These are phyloP conservation scores for Daedalea quercina DNA, from an alignment of 768 basidiomycete species.

Conservation along the genomic window DNA sequence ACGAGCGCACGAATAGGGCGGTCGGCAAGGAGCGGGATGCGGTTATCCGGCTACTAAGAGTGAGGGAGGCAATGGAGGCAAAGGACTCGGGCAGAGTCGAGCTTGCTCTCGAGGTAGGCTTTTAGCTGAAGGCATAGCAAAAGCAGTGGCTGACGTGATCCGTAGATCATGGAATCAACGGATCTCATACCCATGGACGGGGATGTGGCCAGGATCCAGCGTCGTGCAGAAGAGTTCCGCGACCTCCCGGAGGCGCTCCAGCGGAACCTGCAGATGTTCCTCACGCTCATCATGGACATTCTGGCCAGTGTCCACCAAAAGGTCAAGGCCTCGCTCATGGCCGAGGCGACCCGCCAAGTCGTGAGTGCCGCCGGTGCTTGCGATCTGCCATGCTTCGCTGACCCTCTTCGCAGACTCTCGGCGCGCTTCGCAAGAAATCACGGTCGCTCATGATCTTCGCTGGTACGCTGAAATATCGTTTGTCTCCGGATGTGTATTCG, in stretches of 20 bases:
- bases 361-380: constrained; percentile 55
- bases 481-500: constrained; percentile 87
- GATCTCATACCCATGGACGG: constrained; percentile 82
- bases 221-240: constrained; percentile 84
- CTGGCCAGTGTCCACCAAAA: constrained; percentile 77
- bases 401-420: constrained; percentile 44
- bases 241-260: constrained; percentile 82
- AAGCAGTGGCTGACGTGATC: neutral
- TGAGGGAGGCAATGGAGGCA: constrained; percentile 75
- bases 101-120: constrained; percentile 71
- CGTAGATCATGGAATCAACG: constrained; percentile 79
- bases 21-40: constrained; percentile 71
- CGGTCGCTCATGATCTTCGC: constrained; percentile 85
- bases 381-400: neutral
- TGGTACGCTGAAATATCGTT: constrained; percentile 79
- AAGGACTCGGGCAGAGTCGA: constrained; percentile 71
- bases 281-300: constrained; percentile 89
- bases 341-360: constrained; percentile 74
- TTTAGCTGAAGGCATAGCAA: neutral
- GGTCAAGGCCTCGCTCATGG: constrained; percentile 61
- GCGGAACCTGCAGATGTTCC: constrained; percentile 82
- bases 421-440: constrained; percentile 68
- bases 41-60: constrained; percentile 65
- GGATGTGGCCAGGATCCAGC: constrained; percentile 80
- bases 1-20: constrained; percentile 68